Percentiles rank a stretch among this genome's conserved stretches.
Evolutionary conservation across 2,329 filamentous ascomycete species (phyloP).

Genomic region (Neobulgaria alba): DNA sequence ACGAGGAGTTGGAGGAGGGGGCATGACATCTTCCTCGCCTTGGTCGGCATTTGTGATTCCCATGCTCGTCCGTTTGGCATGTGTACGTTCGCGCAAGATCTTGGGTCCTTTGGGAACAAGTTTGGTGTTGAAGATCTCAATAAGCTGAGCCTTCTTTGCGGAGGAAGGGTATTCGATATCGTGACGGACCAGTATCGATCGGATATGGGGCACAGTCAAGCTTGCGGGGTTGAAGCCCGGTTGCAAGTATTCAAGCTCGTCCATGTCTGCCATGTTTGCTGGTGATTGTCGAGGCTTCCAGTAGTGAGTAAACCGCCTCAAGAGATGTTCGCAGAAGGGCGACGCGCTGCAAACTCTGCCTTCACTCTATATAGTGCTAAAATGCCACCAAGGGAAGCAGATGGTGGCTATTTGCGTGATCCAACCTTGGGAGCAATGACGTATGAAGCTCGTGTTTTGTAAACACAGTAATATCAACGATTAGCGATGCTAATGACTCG

Average conservation of each 20-base stretch:
- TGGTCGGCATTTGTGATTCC: conserved; percentile 68
- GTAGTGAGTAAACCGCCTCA: too few relatives aligned
- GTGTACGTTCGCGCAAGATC: conserved; percentile 64
- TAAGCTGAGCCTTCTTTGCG: conserved; percentile 83
- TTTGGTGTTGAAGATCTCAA: conserved; percentile 73
- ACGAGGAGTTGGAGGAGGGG: conserved; percentile 31
- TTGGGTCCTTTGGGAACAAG: conserved; percentile 71
- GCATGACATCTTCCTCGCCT: conserved; percentile 35
- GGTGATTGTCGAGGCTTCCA: too few relatives aligned
- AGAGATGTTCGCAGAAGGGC: too few relatives aligned
- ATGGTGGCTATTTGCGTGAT: too few relatives aligned
- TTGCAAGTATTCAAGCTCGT: conserved; percentile 71
- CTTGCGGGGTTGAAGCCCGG: conserved; percentile 75
- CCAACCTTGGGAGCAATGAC: too few relatives aligned
- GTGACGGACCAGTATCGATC: conserved; percentile 85
- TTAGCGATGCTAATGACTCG: too few relatives aligned
- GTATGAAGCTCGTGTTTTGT: too few relatives aligned
- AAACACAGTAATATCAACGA: too few relatives aligned
- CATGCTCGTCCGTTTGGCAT: conserved; percentile 76
- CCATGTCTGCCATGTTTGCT: conserved; percentile 51
- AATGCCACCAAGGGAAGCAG: too few relatives aligned
- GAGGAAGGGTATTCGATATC: conserved; percentile 77
- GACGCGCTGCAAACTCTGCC: too few relatives aligned
- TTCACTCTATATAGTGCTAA: too few relatives aligned
- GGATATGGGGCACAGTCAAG: conserved; percentile 79